Base-by-base conservation (phyloP, 257 asterid species). In the Fraxinus americana region DNA sequence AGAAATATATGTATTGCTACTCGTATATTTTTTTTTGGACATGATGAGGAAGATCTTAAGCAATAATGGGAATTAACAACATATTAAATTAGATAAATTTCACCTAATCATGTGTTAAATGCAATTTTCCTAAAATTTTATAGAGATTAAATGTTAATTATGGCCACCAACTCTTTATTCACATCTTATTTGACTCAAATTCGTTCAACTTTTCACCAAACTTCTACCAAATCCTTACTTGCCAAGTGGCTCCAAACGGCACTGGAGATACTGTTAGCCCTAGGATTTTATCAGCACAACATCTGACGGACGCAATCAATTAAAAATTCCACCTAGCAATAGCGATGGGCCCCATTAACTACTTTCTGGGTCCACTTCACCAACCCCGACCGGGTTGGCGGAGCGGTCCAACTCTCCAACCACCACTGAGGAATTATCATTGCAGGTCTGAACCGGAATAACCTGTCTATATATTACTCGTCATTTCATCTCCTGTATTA, bases 301-400 rank as follows among this genome's bases (percentile, higher is more conserved):
- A 19, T 52, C 63, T 0, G 63, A 19, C 63, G 63, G 63, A 52
- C 63, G 8, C 6, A 52, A 14, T 48, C 6, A 12, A 48, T 0
- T 54, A 39, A 9, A 7, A 39, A 7, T 39, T 13, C 48, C 13
- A 41, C 48, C 48, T 9, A 10, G 12, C 48, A 41, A 9, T 10
- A 41, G 3, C 10, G 48, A 11, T 9, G 48, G 52, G 34, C 19
- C 83, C 79, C 77, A 61, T 10, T 83, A 84, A 78, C 88, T 72
- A 81, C 85, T 9, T 39, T 27, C 7, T 0, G 1, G 67, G 32
- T 63, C 83, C 61, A 67, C 78, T 21, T 79, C 87, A 88, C 91
- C 97, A 84, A 91, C 92, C 82, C 86, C n/a, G 73, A 77, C 77
- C 85, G 82, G 88, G 70, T 73, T 74, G 84, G 81, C 52, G 73